These are phyloP conservation scores for Candida bentonensis DNA, from an alignment of 805 yeast species.

Conservation along the genomic window DNA sequence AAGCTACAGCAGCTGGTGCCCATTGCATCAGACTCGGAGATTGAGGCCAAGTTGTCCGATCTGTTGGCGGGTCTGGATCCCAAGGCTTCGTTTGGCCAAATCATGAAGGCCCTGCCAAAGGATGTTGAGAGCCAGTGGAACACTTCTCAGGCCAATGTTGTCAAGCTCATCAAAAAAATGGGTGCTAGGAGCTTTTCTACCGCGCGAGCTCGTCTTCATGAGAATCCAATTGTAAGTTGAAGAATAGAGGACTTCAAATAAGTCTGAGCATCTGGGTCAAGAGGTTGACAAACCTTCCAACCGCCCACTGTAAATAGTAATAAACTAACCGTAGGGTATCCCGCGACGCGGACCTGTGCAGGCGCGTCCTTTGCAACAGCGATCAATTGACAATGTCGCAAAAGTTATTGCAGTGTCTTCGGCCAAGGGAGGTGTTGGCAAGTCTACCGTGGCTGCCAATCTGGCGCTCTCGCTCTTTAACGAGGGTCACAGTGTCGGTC, in stretches of 20 bases:
- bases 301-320: too few species aligned
- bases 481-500: conserved; percentile 44
- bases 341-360: conserved; percentile 42
- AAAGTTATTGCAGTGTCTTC: conserved; percentile 55
- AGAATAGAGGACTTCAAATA: not conserved
- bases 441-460: conserved; percentile 57
- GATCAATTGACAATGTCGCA: conserved; percentile 43
- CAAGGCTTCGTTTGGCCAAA: conserved; percentile 9
- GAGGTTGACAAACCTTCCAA: too few species aligned
- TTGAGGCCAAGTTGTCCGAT: conserved; percentile 21
- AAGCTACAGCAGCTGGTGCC: conserved; percentile 29
- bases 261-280: not conserved
- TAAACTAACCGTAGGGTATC: conserved; percentile 3
- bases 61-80: conserved; percentile 9
- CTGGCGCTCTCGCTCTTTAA: conserved; percentile 47
- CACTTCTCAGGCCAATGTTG: conserved; percentile 18
- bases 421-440: conserved; percentile 75
- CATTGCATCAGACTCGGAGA: conserved; percentile 33
- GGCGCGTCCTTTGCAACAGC: conserved; percentile 18
- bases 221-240: conserved; percentile 39
- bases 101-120: conserved; percentile 13
- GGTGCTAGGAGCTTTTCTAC: conserved; percentile 17
- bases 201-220: conserved; percentile 22
- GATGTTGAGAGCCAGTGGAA: conserved; percentile 18
- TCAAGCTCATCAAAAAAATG: conserved; percentile 12